Percentiles rank a stretch among this genome's conserved stretches.
Evolutionary conservation across 2,329 filamentous ascomycete genomes (phyloP).

Genomic region (Aspergillus sp.): DNA sequence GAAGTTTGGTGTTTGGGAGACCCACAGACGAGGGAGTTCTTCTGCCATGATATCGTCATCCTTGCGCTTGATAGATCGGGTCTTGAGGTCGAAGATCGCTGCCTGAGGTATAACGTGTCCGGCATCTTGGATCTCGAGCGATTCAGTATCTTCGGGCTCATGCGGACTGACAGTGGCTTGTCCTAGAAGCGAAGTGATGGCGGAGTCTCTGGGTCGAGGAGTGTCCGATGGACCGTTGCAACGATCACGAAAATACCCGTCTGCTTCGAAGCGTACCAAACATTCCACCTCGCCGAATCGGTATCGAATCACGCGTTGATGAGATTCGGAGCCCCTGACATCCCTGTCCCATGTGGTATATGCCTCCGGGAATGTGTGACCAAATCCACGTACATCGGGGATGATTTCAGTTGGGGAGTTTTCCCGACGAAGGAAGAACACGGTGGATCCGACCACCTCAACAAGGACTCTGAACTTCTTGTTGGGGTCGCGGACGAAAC

Average conservation of each 20-base stretch:
- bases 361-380: slow-evolving; percentile 65
- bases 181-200: background rate
- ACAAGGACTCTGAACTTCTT: slow-evolving; percentile 59
- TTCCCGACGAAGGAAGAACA: slow-evolving; percentile 65
- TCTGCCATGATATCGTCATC: slow-evolving; percentile 39
- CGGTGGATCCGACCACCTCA: slow-evolving; percentile 55
- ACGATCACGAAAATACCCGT: slow-evolving; percentile 52
- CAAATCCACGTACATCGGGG: slow-evolving; percentile 57
- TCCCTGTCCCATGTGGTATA: slow-evolving; percentile 64
- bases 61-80: slow-evolving; percentile 39
- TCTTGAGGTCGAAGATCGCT: slow-evolving; percentile 56
- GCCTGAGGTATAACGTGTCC: slow-evolving; percentile 37
- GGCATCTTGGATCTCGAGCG: slow-evolving; percentile 22
- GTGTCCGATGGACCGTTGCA: background rate
- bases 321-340: slow-evolving; percentile 56
- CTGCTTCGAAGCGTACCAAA: slow-evolving; percentile 58
- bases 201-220: background rate
- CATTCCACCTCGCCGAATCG: slow-evolving; percentile 53
- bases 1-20: slow-evolving; percentile 53
- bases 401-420: slow-evolving; percentile 60
- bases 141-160: background rate
- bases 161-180: background rate
- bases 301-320: slow-evolving; percentile 64
- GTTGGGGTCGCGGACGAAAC: slow-evolving; percentile 51
- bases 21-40: slow-evolving; percentile 49